Evolutionary conservation across 306 rosid genomes (phyloP).

Genomic region (Castanospermum australe): DNA sequence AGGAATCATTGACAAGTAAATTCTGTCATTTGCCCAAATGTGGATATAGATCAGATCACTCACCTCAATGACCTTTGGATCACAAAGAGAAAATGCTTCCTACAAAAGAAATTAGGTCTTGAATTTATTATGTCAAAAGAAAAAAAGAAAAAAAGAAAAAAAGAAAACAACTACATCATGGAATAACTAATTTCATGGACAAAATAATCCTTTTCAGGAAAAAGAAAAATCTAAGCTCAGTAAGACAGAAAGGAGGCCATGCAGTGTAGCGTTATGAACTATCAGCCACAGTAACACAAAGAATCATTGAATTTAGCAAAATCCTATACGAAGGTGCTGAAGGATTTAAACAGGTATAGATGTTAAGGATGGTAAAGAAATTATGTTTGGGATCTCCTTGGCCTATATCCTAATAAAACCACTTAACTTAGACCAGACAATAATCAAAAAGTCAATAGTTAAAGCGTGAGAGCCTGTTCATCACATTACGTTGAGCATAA

Average conservation of each 20-base stretch:
- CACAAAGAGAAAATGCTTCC: conserved; percentile 75
- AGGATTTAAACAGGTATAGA: neutral
- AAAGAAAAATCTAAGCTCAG: neutral
- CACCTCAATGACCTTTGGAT: conserved; percentile 67
- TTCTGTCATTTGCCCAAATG: neutral
- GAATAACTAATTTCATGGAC: neutral
- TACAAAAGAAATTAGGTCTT: conserved; percentile 28
- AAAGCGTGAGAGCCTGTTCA: neutral
- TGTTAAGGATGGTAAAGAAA: neutral
- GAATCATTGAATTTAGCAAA: neutral
- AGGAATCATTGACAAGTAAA: neutral
- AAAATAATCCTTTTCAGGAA: neutral
- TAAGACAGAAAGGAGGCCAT: neutral
- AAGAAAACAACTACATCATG: neutral
- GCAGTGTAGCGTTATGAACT: neutral
- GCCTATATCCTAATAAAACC: neutral
- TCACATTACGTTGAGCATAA: neutral
- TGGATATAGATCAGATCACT: conserved; percentile 14
- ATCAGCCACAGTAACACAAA: neutral
- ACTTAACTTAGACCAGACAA: neutral
- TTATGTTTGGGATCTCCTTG: neutral
- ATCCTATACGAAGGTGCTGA: neutral
- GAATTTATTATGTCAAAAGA: conserved; percentile 1
- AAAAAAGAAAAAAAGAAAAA: neutral
- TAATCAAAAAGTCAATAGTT: too few species aligned